A percentile compares a stretch with the other conserved stretches of the same genome.
These are phyloP conservation scores for Isabelozyma heimii DNA, from an alignment of 805 yeast species.

Conservation along the genomic window DNA sequence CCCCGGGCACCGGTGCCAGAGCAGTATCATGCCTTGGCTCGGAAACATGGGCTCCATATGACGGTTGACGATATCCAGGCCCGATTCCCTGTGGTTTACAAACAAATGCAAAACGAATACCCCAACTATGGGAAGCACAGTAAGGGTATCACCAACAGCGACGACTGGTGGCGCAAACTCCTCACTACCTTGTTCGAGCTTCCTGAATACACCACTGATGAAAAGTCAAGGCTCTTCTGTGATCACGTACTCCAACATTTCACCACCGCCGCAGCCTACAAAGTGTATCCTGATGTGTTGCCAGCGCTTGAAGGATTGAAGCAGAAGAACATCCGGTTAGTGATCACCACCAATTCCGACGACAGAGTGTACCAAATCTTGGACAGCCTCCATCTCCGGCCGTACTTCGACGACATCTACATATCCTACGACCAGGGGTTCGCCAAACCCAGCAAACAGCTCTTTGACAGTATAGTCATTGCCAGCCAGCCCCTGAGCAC, in stretches of 20 bases:
- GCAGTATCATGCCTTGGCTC: slow-evolving; percentile 52
- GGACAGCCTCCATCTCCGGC: slow-evolving; percentile 41
- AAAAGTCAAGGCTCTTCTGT: slow-evolving; percentile 36
- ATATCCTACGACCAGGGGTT: slow-evolving; percentile 57
- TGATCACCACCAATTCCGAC: slow-evolving; percentile 64
- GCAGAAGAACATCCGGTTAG: slow-evolving; percentile 30
- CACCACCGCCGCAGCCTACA: slow-evolving; percentile 50
- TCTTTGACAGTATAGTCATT: slow-evolving; percentile 36
- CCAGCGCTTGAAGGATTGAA: slow-evolving; percentile 38
- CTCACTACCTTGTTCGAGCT: slow-evolving; percentile 44
- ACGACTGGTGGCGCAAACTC: slow-evolving; percentile 60
- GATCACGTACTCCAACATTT: slow-evolving; percentile 47
- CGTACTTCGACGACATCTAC: slow-evolving; percentile 43
- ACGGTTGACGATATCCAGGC: slow-evolving; percentile 18
- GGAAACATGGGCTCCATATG: slow-evolving; percentile 35
- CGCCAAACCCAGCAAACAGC: slow-evolving; percentile 49
- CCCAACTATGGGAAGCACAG: slow-evolving; percentile 64
- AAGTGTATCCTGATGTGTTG: slow-evolving; percentile 51
- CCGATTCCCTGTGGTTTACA: slow-evolving; percentile 31
- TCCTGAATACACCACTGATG: slow-evolving; percentile 10
- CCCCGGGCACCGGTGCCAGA: slow-evolving; percentile 52
- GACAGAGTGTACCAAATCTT: slow-evolving; percentile 47
- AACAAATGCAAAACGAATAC: slow-evolving; percentile 30
- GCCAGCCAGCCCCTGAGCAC: slow-evolving; percentile 8
- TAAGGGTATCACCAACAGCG: slow-evolving; percentile 15